Evolutionary conservation across 2,329 filamentous ascomycete species (phyloP), one percentile per base, ranked within the genome.

Genomic region (Parastagonospora nodorum): DNA sequence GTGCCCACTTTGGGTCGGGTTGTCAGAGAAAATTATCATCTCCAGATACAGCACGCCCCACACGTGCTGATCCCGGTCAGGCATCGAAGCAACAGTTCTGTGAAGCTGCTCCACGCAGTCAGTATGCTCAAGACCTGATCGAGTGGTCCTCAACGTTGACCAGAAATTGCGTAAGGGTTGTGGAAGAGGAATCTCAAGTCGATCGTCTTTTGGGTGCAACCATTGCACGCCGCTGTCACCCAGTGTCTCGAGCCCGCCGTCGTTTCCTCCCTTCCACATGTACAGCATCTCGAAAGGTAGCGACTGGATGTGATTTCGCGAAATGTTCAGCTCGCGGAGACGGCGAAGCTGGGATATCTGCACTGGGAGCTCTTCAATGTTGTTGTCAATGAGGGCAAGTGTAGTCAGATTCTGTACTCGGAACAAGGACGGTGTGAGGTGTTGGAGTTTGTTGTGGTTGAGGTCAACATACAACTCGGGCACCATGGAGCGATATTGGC

Each of bases 401-500:
- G 47, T 49, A 7, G 62, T 67, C n/a, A 73, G 55, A 41, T 63
- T 44, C 28, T 64, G 52, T 2, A 72, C 12, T 12, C 49, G 42
- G 52, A 72, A 73, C 2, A 73, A 50, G 1, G 58, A 50, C 8
- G 64, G 64, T 3, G 54, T 50, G 11, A 69, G 54, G 7, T 40
- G 55, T 12, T 16, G 31, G 3, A 72, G 57, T 2, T 37, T 46
- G 41, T 73, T 73, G 8, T 45, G 37, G 11, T 48, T 36, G 2
- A 73, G 53, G 27, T 64, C 53, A 14, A 73, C 27, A 29, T 56
- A 51, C 6, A 72, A 43, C 15, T 64, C 51, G 0, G 69, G 67
- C 5, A 61, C 50, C 60, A 72, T 60, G 7, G 68, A 67, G 8
- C 69, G 64, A 41, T 67, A 73, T 32, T 69, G 60, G 2, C 58